Conservation (phyloP, 257 asterid species). For the Eustoma russellianum region DNA sequence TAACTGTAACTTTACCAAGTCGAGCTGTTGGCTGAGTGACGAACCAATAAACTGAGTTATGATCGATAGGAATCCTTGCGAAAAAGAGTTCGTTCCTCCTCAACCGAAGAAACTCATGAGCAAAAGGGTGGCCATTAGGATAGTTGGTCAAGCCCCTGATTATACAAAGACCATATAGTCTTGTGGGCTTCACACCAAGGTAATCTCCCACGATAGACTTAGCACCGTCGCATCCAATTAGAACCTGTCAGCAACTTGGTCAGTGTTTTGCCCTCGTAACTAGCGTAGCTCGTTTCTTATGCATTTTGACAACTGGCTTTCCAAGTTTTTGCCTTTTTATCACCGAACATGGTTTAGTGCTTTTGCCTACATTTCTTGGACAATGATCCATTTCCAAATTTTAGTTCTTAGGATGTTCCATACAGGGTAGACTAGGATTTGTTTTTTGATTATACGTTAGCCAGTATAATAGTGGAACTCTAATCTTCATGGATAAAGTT, state of each 20-base stretch:
- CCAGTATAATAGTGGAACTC: too few relatives aligned
- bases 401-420: too few relatives aligned
- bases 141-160: slow-evolving; percentile 28
- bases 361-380: slow-evolving; percentile 18
- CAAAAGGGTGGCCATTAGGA: slow-evolving; percentile 20
- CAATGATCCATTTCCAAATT: neutral
- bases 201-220: slow-evolving; percentile 23
- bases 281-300: too few relatives aligned
- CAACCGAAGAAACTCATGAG: slow-evolving; percentile 17
- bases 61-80: slow-evolving; percentile 24
- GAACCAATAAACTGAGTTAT: slow-evolving; percentile 26
- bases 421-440: too few relatives aligned
- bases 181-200: slow-evolving; percentile 22
- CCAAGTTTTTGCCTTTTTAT: too few relatives aligned
- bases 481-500: too few relatives aligned
- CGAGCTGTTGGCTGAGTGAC: slow-evolving; percentile 9
- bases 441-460: too few relatives aligned
- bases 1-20: slow-evolving; percentile 9
- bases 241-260: slow-evolving; percentile 11
- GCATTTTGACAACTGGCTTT: too few relatives aligned
- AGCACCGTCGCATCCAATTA: slow-evolving; percentile 34
- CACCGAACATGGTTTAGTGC: slow-evolving; percentile 11
- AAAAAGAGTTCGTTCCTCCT: slow-evolving; percentile 13
- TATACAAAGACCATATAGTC: slow-evolving; percentile 7
- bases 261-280: too few relatives aligned